phyloP scores from a whole-genome alignment of 139 green algal species.

The Chlorella vulgaris region DNA sequence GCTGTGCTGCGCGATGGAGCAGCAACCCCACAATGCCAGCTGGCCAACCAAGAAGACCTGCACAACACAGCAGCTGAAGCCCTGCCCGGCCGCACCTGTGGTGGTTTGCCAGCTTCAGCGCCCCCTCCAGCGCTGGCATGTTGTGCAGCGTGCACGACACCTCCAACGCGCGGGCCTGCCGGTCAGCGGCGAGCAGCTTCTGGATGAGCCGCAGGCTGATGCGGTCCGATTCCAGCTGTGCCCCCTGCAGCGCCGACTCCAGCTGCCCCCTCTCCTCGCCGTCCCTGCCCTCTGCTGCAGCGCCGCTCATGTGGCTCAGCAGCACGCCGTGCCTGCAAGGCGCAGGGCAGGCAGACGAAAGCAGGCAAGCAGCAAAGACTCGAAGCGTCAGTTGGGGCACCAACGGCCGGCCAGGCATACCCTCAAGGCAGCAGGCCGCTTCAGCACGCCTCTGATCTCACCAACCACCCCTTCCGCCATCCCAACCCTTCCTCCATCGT shows the following conservation, averaged over 20 bases:
- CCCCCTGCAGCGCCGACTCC: constrained; percentile 22
- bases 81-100: constrained; percentile 26
- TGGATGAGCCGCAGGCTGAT: constrained; percentile 39
- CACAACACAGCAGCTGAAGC: too few relatives aligned
- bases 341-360: background rate
- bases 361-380: background rate
- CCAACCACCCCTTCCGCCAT: background rate
- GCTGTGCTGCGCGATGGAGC: too few relatives aligned
- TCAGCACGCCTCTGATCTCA: background rate
- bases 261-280: background rate
- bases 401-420: background rate
- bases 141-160: constrained; percentile 56
- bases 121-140: constrained; percentile 47
- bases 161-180: constrained; percentile 57
- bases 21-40: too few relatives aligned
- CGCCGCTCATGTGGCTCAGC: constrained; percentile 20
- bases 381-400: background rate
- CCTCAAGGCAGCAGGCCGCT: too few relatives aligned
- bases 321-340: constrained; percentile 12
- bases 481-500: too few relatives aligned
- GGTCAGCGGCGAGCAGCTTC: constrained; percentile 50
- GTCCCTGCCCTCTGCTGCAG: constrained; percentile 21
- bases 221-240: constrained; percentile 47
- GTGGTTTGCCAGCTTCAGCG: constrained; percentile 67
- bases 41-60: too few relatives aligned